Percentiles rank a stretch among this genome's conserved stretches.
Conservation (phyloP, 2,329 filamentous ascomycete genomes). For the Parafenestella ontariensis region DNA sequence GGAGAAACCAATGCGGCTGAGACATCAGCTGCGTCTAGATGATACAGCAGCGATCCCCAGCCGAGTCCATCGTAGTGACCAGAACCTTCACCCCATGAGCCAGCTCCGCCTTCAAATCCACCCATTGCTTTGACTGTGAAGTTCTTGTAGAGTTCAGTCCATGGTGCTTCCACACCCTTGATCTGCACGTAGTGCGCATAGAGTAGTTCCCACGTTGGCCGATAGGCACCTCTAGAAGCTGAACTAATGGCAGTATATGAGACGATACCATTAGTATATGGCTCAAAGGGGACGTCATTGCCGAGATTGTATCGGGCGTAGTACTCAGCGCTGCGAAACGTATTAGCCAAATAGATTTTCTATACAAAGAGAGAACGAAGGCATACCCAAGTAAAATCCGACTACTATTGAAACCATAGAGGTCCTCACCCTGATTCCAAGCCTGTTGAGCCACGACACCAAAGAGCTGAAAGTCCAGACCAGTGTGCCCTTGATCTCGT, state of each 20-base stretch:
- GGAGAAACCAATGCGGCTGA: not conserved
- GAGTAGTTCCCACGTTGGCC: not conserved
- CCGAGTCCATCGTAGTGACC: not conserved
- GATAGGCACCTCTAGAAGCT: not conserved
- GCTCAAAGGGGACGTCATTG: not conserved
- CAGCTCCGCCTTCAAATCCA: not conserved
- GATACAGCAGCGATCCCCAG: not conserved
- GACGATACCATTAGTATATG: not conserved
- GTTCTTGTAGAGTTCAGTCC: not conserved
- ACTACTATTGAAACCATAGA: not conserved
- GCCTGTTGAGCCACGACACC: conserved; percentile 52
- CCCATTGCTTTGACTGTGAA: not conserved
- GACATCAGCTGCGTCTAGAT: not conserved
- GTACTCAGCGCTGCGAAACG: not conserved
- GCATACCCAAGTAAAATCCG: not conserved
- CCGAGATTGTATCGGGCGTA: not conserved
- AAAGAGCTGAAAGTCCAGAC: conserved; percentile 50
- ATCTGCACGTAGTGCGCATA: not conserved
- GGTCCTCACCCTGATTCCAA: not conserved
- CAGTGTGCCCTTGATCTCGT: conserved; percentile 56
- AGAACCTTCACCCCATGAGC: not conserved
- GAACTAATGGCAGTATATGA: not conserved
- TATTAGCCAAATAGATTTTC: not conserved
- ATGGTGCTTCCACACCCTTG: not conserved
- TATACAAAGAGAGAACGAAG: not conserved